phyloP scores from a whole-genome alignment of 2,329 filamentous ascomycete genomes.

The Aureobasidium melanogenum region DNA sequence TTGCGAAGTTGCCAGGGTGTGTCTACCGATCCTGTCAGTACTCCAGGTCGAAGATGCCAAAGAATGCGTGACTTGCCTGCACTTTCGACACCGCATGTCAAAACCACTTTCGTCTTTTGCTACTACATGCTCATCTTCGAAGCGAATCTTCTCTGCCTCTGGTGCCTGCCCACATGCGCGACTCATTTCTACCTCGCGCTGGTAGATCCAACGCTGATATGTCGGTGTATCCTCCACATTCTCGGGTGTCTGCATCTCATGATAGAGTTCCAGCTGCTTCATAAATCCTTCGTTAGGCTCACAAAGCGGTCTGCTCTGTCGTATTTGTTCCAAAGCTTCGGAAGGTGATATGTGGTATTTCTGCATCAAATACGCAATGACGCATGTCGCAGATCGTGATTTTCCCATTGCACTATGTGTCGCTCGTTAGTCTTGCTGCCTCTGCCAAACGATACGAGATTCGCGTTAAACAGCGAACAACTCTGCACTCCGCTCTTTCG shows the following conservation, averaged over 20 bases:
- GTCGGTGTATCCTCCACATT: constrained; percentile 59
- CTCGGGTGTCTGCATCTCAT: constrained; percentile 72
- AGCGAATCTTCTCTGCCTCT: constrained; percentile 64
- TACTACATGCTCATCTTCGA: constrained; percentile 58
- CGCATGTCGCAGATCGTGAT: constrained; percentile 77
- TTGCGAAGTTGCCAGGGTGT: constrained; percentile 52
- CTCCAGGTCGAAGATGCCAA: not conserved
- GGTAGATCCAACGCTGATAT: constrained; percentile 74
- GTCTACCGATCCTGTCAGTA: constrained; percentile 30
- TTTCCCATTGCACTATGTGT: constrained; percentile 83
- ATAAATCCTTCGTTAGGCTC: constrained; percentile 92
- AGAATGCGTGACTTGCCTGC: constrained; percentile 48
- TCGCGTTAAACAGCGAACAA: not conserved
- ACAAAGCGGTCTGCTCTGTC: constrained; percentile 62
- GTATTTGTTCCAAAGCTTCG: constrained; percentile 63
- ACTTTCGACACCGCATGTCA: constrained; percentile 83
- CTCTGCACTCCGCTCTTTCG: not conserved
- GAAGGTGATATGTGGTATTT: constrained; percentile 41
- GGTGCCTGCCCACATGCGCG: constrained; percentile 72
- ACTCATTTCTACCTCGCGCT: constrained; percentile 55
- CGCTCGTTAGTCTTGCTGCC: constrained; percentile 7
- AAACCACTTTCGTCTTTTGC: constrained; percentile 32
- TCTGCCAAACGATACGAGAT: not conserved
- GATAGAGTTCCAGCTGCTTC: constrained; percentile 77
- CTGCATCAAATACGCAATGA: constrained; percentile 75